phyloP scores from a whole-genome alignment of 2,329 filamentous ascomycete species.

The Diaporthe sp. region DNA sequence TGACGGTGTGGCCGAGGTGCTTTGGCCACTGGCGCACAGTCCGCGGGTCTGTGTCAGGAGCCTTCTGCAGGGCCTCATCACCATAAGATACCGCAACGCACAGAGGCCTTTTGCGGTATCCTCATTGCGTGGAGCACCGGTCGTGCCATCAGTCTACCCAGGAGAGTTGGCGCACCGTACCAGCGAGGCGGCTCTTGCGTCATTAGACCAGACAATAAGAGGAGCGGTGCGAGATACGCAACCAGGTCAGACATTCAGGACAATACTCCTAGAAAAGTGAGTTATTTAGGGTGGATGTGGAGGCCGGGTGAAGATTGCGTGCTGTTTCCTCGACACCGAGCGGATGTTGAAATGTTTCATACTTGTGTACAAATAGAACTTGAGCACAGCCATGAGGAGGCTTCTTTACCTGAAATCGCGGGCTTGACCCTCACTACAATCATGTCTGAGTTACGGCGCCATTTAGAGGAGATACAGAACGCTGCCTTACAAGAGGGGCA shows the following conservation, averaged over 20 bases:
- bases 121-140: too few relatives aligned
- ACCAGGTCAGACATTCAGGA: background rate
- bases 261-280: background rate
- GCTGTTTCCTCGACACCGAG: too few relatives aligned
- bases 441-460: too few relatives aligned
- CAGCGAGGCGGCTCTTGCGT: background rate
- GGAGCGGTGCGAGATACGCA: background rate
- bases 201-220: background rate
- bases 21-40: background rate
- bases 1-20: background rate
- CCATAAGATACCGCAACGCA: background rate
- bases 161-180: background rate
- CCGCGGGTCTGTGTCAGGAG: background rate
- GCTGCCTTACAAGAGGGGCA: too few relatives aligned
- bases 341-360: too few relatives aligned
- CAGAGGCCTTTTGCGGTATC: background rate
- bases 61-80: background rate
- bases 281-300: too few relatives aligned
- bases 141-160: background rate
- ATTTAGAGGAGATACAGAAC: too few relatives aligned
- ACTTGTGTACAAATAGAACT: too few relatives aligned
- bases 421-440: too few relatives aligned
- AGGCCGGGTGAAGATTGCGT: too few relatives aligned
- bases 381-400: too few relatives aligned
- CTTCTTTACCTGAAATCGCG: too few relatives aligned